Evolutionary conservation across 2,329 filamentous ascomycete genomes (phyloP).

Genomic region (Fusarium nanum): DNA sequence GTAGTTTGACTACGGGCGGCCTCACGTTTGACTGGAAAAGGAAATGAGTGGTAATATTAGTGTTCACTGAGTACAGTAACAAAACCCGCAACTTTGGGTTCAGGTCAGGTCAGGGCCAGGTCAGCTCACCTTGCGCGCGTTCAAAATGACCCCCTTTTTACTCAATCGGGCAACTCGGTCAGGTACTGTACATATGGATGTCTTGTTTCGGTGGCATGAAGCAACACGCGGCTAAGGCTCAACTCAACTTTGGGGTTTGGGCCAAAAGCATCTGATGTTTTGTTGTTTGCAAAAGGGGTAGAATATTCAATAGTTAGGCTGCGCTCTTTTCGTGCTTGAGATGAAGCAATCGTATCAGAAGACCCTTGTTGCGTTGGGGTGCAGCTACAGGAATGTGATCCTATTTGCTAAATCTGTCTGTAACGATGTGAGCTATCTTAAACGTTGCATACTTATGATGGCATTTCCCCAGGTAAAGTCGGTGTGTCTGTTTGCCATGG

Average conservation of each 20-base stretch:
- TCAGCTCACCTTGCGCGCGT: conserved; percentile 32
- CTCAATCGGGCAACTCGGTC: conserved; percentile 28
- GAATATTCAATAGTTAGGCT: not conserved
- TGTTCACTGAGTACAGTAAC: not conserved
- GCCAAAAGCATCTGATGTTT: conserved; percentile 22
- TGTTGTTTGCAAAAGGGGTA: not conserved
- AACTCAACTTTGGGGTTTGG: not conserved
- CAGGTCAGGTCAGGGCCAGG: not conserved
- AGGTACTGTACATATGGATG: not conserved
- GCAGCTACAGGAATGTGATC: conserved; percentile 16
- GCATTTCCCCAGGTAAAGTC: conserved; percentile 28
- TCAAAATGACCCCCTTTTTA: conserved; percentile 1
- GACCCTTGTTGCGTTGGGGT: conserved; percentile 25
- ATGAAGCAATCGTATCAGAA: conserved; percentile 15
- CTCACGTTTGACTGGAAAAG: conserved; percentile 13
- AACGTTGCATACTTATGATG: conserved; percentile 15
- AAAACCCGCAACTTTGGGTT: not conserved
- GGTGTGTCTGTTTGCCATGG: conserved; percentile 22
- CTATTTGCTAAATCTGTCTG: conserved; percentile 25
- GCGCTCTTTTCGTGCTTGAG: conserved; percentile 3
- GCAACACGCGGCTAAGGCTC: conserved; percentile 24
- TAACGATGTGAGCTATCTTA: conserved; percentile 2
- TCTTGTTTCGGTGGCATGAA: conserved; percentile 22
- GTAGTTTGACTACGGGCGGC: conserved; percentile 14
- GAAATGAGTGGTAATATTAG: conserved; percentile 2